These are phyloP conservation scores for Tolypocladium pustulatum DNA, from an alignment of 2,329 filamentous ascomycete genomes.

Conservation along the genomic window DNA sequence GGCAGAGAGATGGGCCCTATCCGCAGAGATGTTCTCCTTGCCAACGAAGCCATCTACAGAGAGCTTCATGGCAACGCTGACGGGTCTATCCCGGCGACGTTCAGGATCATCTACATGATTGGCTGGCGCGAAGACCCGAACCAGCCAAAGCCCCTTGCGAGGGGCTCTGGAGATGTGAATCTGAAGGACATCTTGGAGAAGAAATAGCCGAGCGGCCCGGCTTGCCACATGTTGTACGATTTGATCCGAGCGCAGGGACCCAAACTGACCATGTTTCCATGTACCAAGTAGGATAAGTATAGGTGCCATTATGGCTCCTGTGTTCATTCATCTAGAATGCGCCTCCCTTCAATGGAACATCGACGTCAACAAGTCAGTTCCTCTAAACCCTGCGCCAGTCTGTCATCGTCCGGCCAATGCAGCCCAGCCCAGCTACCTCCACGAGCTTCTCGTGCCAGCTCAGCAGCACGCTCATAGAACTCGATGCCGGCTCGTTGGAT, in stretches of 20 bases:
- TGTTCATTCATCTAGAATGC: background rate
- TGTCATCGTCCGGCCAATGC: slow-evolving; percentile 90
- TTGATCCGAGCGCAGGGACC: no score
- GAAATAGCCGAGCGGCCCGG: slow-evolving; percentile 18
- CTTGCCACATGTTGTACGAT: background rate
- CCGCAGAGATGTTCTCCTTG: slow-evolving; percentile 72
- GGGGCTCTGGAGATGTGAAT: slow-evolving; percentile 79
- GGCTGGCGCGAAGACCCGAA: slow-evolving; percentile 83
- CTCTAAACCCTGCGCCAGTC: slow-evolving; percentile 68
- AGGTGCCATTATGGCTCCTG: background rate
- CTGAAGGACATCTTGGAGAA: slow-evolving; percentile 67
- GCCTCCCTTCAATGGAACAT: background rate
- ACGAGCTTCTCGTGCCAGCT: slow-evolving; percentile 99
- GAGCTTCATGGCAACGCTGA: slow-evolving; percentile 77
- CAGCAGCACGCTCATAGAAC: slow-evolving; percentile 90
- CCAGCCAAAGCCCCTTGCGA: slow-evolving; percentile 68
- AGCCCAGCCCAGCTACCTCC: slow-evolving; percentile 82
- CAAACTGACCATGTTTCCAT: background rate
- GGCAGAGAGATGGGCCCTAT: slow-evolving; percentile 74
- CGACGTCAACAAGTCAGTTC: background rate
- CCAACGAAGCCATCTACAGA: slow-evolving; percentile 79
- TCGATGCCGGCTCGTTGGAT: slow-evolving; percentile 59
- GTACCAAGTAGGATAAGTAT: background rate
- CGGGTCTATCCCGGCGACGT: slow-evolving; percentile 75
- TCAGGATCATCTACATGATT: slow-evolving; percentile 96